These are phyloP conservation scores for Chalciporus piperatus DNA, from an alignment of 768 basidiomycete species.

Conservation along the genomic window DNA sequence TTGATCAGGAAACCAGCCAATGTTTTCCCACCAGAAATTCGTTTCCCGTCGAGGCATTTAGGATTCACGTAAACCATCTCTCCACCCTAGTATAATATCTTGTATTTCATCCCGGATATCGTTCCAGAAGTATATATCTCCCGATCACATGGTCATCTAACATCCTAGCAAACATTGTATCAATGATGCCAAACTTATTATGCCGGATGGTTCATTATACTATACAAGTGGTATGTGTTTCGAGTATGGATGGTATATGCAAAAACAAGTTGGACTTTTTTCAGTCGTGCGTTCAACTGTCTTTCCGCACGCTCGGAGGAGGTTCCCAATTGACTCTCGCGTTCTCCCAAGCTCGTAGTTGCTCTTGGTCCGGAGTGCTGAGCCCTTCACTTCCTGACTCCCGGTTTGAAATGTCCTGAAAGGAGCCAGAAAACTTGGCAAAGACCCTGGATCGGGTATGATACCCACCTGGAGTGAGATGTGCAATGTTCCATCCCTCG, in stretches of 20 bases:
- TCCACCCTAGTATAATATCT: background rate
- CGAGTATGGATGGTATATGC: too few relatives aligned
- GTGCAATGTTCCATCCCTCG: background rate
- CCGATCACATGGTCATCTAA: background rate
- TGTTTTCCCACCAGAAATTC: conserved; percentile 20
- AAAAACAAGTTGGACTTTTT: too few relatives aligned
- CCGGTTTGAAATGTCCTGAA: background rate
- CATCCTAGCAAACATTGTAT: background rate
- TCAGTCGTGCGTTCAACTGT: too few relatives aligned
- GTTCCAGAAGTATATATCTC: background rate
- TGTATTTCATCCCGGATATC: background rate
- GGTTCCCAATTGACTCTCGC: background rate
- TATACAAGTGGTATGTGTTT: too few relatives aligned
- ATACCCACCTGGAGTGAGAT: background rate
- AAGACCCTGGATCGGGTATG: background rate
- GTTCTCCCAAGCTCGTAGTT: background rate
- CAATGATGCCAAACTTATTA: too few relatives aligned
- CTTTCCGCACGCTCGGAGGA: background rate
- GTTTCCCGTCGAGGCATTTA: conserved; percentile 28
- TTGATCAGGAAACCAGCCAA: background rate
- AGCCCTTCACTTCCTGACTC: background rate
- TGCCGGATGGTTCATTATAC: too few relatives aligned
- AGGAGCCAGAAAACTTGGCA: background rate
- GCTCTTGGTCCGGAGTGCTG: background rate
- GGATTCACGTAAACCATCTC: conserved; percentile 3